Evolutionary conservation across 139 green algal genomes (phyloP).

Genomic region (Chlorella vulgaris): DNA sequence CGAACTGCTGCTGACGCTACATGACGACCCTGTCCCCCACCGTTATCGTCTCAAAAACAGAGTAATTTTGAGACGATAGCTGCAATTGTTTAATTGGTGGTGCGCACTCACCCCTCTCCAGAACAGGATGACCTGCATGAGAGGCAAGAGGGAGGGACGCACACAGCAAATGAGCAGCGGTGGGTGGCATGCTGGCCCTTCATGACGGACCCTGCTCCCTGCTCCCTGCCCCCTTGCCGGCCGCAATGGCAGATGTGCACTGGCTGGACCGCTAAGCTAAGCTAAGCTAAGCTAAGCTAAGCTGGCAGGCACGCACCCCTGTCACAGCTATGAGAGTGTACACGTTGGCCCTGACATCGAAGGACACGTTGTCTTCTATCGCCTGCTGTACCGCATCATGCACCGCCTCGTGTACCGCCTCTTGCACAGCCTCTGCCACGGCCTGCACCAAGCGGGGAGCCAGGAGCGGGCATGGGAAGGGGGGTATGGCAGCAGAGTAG

Average conservation of each 20-base stretch:
- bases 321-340: conserved; percentile 51
- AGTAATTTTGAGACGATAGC: too few species aligned
- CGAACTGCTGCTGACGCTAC: too few species aligned
- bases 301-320: not conserved
- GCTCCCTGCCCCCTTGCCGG: too few species aligned
- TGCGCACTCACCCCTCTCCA: conserved; percentile 70
- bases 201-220: too few species aligned
- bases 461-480: not conserved
- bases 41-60: too few species aligned
- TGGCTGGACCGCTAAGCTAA: too few species aligned
- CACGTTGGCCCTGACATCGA: conserved; percentile 51
- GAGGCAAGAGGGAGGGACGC: not conserved
- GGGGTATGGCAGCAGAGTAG: not conserved
- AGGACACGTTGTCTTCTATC: conserved; percentile 36
- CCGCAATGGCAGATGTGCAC: too few species aligned
- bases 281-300: not conserved
- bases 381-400: conserved; percentile 35
- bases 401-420: conserved; percentile 24
- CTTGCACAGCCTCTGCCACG: conserved; percentile 19
- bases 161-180: too few species aligned
- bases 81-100: too few species aligned
- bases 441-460: conserved; percentile 1
- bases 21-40: too few species aligned
- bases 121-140: conserved; percentile 67
- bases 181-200: too few species aligned